A percentile compares a stretch with the other conserved stretches of the same genome.
Conservation (phyloP, 345 rosid species). For the Boechera retrofracta region DNA sequence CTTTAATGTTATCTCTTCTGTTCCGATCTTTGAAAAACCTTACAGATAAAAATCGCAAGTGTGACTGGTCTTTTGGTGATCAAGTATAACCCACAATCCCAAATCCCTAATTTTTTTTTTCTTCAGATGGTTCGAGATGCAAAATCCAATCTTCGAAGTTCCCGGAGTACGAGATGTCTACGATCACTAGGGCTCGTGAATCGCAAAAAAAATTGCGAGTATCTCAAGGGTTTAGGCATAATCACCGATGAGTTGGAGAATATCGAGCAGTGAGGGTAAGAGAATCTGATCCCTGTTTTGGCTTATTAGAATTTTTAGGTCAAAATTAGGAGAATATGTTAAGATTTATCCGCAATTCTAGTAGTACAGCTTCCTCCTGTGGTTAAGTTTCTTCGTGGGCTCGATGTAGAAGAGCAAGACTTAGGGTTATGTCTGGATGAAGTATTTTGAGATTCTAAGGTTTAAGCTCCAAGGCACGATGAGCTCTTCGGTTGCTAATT, state of each 20-base stretch:
- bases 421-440: neutral
- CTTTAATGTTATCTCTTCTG: too few species aligned
- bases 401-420: neutral
- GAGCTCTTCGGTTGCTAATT: neutral
- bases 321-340: neutral
- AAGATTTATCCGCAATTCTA: neutral
- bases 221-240: too few species aligned
- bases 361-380: neutral
- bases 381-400: neutral
- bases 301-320: neutral
- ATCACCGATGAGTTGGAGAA: neutral
- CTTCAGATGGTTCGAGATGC: too few species aligned
- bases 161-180: neutral
- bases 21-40: neutral
- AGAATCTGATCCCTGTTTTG: neutral
- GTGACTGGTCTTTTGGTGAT: neutral
- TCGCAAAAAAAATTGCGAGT: too few species aligned
- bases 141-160: neutral
- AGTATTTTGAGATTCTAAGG: neutral
- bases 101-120: neutral
- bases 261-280: neutral
- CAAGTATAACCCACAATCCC: neutral
- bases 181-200: neutral
- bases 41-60: neutral
- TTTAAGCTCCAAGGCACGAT: neutral